Conservation (phyloP, 2,329 filamentous ascomycete genomes). For the Aureobasidium musti region DNA sequence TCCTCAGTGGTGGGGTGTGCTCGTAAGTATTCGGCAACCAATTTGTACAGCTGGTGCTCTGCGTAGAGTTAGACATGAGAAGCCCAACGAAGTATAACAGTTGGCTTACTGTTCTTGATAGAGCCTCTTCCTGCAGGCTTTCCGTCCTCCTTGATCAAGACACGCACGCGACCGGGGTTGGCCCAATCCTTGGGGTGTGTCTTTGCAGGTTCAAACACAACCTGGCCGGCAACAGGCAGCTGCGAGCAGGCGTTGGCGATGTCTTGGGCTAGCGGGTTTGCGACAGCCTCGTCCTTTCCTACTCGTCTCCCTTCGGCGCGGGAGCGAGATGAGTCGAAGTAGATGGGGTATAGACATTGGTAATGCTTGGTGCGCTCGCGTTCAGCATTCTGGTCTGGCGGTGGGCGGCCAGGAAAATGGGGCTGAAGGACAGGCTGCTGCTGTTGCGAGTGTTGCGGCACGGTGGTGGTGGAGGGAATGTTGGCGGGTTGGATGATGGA, state of each 20-base stretch:
- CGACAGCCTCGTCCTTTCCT: slow-evolving; percentile 67
- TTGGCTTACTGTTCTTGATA: slow-evolving; percentile 64
- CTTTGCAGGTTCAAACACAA: slow-evolving; percentile 87
- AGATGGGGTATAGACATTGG: slow-evolving; percentile 91
- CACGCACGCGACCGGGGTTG: slow-evolving; percentile 86
- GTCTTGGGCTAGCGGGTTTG: slow-evolving; percentile 83
- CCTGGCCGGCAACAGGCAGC: slow-evolving; percentile 62
- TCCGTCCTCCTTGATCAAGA: slow-evolving; percentile 68
- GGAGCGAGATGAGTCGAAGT: slow-evolving; percentile 79
- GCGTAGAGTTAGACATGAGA: slow-evolving; percentile 35
- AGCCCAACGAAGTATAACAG: not conserved
- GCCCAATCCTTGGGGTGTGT: slow-evolving; percentile 96
- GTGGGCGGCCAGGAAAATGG: slow-evolving; percentile 30
- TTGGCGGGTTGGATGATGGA: slow-evolving; percentile 33
- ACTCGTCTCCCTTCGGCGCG: slow-evolving; percentile 83
- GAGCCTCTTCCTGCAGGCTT: slow-evolving; percentile 49
- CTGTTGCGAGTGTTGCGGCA: slow-evolving; percentile 39
- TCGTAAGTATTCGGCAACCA: slow-evolving; percentile 75
- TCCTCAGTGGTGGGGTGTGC: slow-evolving; percentile 75
- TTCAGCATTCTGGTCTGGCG: slow-evolving; percentile 47
- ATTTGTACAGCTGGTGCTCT: slow-evolving; percentile 85
- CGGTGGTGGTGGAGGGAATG: slow-evolving; percentile 32
- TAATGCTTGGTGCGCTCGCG: slow-evolving; percentile 68
- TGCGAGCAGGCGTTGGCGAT: slow-evolving; percentile 82
- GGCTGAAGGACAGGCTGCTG: slow-evolving; percentile 37